Evolutionary conservation across 257 asterid genomes (phyloP), one percentile per base, ranked within the genome.

Genomic region (Plantago major): DNA sequence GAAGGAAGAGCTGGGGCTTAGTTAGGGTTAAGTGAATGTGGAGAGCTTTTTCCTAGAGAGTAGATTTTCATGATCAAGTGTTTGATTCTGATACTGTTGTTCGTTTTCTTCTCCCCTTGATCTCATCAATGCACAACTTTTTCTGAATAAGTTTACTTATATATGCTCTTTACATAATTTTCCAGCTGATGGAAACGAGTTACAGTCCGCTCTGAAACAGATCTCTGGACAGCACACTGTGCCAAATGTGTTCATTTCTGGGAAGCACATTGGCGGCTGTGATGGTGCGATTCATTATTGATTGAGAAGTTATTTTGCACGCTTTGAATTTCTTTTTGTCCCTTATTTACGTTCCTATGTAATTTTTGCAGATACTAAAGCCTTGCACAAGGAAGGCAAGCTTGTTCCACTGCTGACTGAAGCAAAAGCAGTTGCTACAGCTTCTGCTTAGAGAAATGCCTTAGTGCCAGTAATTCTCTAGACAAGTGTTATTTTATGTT

Each of bases 261-360:
- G 95, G 58, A 82, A 82, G 70, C 98, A 84, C 77, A 84, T 92
- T 60, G 98, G 98, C 64, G 97, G 98, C 28, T 92, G 97, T 55
- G 97, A 92, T 64, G 78, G 93, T 88, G 73, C 58, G 52, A 57
- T 26, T 45, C 42, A 14, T 40, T 46, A 46, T 60, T 53, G 2
- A 10, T n/a, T 40, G 13, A 42, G 18, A 12, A 54, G n/a, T 18
- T 38, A 58, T 43, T 42, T 58, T 15, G 13, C 42, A 4, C 63
- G 43, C 43, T 55, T 48, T 73, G 18, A 15, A 18, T 16, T 46
- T 38, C 42, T 26, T 16, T 40, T 9, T 63, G 2, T 14, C 13
- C 10, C 38, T 10, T 37, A 42, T 37, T 43, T 14, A 15, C 45
- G 12, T 37, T 37, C 10, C 26, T 13, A 8, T 14, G 9, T 17